Evolutionary conservation across 306 rosid genomes (phyloP), one percentile per base, ranked within the genome.

Genomic region (Vigna reflexopilosa): DNA sequence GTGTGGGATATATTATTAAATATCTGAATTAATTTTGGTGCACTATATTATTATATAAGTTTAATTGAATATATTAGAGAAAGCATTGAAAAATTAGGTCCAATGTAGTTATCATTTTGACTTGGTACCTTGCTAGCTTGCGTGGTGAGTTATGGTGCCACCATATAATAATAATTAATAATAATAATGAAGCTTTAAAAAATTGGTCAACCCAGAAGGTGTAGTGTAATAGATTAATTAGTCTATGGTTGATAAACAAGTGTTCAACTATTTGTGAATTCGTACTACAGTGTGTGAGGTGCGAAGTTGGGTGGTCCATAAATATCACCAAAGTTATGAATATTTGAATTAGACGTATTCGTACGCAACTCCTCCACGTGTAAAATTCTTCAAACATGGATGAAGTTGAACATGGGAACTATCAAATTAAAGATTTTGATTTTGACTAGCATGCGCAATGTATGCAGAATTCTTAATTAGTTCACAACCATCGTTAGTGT

Each of bases 121-220:
- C 58, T 58, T 57, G 52, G 36, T 70, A 28, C 54, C 42, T 51
- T 14, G 10, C 28, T 40, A 51, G 36, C 42, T 30, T 26, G 72
- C n/a, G 22, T 48, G 80, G 82, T 70, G 82, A 80, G 51, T 42
- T 65, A 67, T 65, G 70, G 67, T 55, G 63, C 61, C 17, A 59
- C 40, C 48, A 71, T 36, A 3, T 45, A 44, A 34, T 32, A 32
- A 32, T 32, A 32, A 32, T 32, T 36, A 36, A 1, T 45, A 45
- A 3, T 45, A 22, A 50, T 34, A 59, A 55, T 49, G 58, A 72
- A 77, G 40, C 52, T 65, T 42, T 10, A 2, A 68, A 49, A 47
- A 34, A 17, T 59, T 22, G 79, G 71, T 79, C 89, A 82, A 82
- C 20, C 81, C 70, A 77, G 67, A 61, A 20, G 47, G 16, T 73